These are phyloP conservation scores for Fragilariopsis cylindrus DNA, from an alignment of 108 stramenopile species.

Conservation along the genomic window DNA sequence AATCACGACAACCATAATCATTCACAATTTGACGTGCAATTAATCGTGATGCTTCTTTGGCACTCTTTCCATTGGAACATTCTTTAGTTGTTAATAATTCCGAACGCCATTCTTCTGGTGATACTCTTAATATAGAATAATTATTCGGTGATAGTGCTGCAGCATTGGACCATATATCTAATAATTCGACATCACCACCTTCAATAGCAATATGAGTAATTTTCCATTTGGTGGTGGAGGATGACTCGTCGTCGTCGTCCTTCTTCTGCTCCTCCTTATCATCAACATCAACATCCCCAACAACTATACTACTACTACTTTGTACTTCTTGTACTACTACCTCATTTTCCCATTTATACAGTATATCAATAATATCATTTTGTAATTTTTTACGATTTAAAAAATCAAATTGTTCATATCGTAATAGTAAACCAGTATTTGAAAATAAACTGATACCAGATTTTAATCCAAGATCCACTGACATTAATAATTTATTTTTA, in stretches of 20 bases:
- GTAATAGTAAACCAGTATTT: slow-evolving; percentile 31
- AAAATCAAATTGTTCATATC: slow-evolving; percentile 44
- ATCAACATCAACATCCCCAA: not conserved
- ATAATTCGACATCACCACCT: slow-evolving; percentile 35
- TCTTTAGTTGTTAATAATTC: slow-evolving; percentile 41
- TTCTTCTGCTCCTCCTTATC: not conserved
- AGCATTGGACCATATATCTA: slow-evolving; percentile 32
- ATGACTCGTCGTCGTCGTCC: not conserved
- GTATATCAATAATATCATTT: not conserved
- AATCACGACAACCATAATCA: slow-evolving; percentile 24
- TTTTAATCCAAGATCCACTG: slow-evolving; percentile 51
- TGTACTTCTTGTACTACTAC: not conserved
- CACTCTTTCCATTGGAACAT: slow-evolving; percentile 13
- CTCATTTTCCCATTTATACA: slow-evolving; percentile 34
- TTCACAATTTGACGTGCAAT: slow-evolving; percentile 50
- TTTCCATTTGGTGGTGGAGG: not conserved
- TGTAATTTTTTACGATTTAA: slow-evolving; percentile 18
- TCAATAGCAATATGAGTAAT: slow-evolving; percentile 53
- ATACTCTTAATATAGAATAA: slow-evolving; percentile 28
- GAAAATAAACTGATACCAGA: slow-evolving; percentile 41
- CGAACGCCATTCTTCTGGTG: slow-evolving; percentile 50
- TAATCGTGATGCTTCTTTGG: slow-evolving; percentile 49
- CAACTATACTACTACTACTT: no score
- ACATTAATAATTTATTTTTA: slow-evolving; percentile 25
- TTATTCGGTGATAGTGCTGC: not conserved